Evolutionary conservation across 2,329 filamentous ascomycete species (phyloP), one percentile per base, ranked within the genome.

Genomic region (Shiraia sp.): DNA sequence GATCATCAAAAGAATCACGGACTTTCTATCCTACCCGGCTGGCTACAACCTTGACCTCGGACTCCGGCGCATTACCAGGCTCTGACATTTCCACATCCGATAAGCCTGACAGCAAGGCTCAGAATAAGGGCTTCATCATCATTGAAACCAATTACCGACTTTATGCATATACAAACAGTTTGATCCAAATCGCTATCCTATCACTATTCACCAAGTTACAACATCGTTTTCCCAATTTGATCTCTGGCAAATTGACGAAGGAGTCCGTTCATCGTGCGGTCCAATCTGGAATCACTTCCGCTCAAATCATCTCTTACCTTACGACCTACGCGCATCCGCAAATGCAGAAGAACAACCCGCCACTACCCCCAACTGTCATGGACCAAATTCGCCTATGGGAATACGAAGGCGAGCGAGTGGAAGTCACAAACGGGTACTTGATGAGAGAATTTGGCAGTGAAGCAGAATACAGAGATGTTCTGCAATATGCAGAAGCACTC

Each of bases 311-410:
- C 59, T 85, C 86, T 13, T 99, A 97, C 72, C 82, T 99, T 2
- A 84, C 86, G 6, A 87, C 88, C 3, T 92, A 99, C 71, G 93
- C 93, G 0, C 93, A 99, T 72, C 90, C 95, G 31, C 89, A 97
- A 69, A 90, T 99, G 82, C 85, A 87, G 57, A 86, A 87, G 49
- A 78, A 81, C 30, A 79, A 81, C 0, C 87, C 91, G 2, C 82
- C 96, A 12, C 79, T 99, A 2, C 93, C 95, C 1, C 91, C 93
- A 0, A 97, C 95, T 0, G 93, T 99, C 12, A 89, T 96, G 50
- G 93, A 99, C 70, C 93, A 99, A 75, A 96, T 99, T 60, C 81
- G 91, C 2, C 81, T 99, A 14, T 99, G 93, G 93, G 92, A 99
- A 74, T 84, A 97, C 37, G 93, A 99, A 71, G 90, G 92, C 51